Percentiles rank a stretch among this genome's conserved stretches.
phyloP scores from a whole-genome alignment of 305 asterid genomes.

The Rubia balearica region DNA sequence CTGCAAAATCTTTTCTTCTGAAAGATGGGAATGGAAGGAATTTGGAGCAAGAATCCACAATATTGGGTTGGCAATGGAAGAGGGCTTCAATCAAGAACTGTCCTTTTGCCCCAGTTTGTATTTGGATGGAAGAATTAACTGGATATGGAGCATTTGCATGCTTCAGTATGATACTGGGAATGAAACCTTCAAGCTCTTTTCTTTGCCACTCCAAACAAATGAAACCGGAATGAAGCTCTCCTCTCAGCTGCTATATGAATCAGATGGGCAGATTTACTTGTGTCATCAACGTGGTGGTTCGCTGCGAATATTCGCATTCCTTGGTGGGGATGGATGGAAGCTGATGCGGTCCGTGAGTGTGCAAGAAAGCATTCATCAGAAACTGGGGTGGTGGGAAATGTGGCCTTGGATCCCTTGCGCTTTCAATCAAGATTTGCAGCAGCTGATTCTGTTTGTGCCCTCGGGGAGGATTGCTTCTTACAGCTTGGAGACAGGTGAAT shows the following conservation, averaged over 20 bases:
- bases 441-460: conserved; percentile 13
- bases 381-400: neutral
- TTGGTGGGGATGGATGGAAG: conserved; percentile 12
- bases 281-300: conserved; percentile 6
- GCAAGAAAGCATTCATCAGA: neutral
- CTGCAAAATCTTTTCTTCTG: conserved; percentile 16
- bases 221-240: neutral
- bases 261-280: conserved; percentile 16
- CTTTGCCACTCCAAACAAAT: conserved; percentile 7
- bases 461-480: conserved; percentile 18
- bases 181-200: conserved; percentile 13
- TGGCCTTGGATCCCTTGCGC: conserved; percentile 17
- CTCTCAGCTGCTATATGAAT: conserved; percentile 20
- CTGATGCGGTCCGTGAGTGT: conserved; percentile 12
- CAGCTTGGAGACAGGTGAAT: conserved; percentile 20
- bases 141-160: conserved; percentile 26
- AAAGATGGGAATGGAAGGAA: conserved; percentile 21
- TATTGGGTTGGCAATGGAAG: neutral
- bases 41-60: conserved; percentile 7
- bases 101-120: conserved; percentile 8
- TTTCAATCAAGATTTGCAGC: conserved; percentile 24
- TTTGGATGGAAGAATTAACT: conserved; percentile 10
- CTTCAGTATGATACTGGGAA: conserved; percentile 5
- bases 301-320: conserved; percentile 13
- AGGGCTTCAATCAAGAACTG: conserved; percentile 15